Percentiles rank a stretch among this genome's conserved stretches.
phyloP scores from a whole-genome alignment of 257 asterid species.

The Ajuga chamaepitys region DNA sequence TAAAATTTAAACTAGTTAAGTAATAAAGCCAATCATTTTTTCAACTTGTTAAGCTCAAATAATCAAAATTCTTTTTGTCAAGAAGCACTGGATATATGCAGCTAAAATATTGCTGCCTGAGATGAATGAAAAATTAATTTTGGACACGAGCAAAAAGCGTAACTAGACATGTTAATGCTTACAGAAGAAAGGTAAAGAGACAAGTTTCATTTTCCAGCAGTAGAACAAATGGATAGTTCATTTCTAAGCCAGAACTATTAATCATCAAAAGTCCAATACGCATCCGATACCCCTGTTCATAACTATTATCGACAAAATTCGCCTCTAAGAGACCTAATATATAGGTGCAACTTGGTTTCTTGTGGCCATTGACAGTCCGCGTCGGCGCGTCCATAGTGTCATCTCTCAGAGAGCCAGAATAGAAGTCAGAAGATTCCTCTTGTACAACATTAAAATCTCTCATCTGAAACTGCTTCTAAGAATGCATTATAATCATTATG shows the following conservation, averaged over 20 bases:
- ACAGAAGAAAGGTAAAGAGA: neutral
- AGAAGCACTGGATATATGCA: conserved; percentile 4
- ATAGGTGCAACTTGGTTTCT: neutral
- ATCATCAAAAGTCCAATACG: neutral
- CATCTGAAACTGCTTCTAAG: conserved; percentile 4
- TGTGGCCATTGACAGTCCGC: neutral
- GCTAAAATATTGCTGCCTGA: neutral
- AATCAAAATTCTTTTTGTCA: neutral
- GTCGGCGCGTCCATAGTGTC: neutral
- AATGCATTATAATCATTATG: neutral
- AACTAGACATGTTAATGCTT: neutral
- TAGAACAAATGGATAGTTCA: neutral
- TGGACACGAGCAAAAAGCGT: neutral
- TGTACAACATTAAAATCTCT: neutral
- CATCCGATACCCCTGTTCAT: neutral
- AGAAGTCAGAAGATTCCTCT: neutral
- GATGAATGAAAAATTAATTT: neutral
- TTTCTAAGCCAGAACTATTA: neutral
- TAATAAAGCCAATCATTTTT: neutral
- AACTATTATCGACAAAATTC: neutral
- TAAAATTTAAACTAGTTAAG: neutral
- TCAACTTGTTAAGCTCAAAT: neutral
- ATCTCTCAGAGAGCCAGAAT: neutral
- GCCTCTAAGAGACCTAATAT: neutral
- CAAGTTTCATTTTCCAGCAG: neutral